Percentiles rank a stretch among this genome's conserved stretches.
phyloP scores from a whole-genome alignment of 106 monocot genomes.

The Triglochin maritima region DNA sequence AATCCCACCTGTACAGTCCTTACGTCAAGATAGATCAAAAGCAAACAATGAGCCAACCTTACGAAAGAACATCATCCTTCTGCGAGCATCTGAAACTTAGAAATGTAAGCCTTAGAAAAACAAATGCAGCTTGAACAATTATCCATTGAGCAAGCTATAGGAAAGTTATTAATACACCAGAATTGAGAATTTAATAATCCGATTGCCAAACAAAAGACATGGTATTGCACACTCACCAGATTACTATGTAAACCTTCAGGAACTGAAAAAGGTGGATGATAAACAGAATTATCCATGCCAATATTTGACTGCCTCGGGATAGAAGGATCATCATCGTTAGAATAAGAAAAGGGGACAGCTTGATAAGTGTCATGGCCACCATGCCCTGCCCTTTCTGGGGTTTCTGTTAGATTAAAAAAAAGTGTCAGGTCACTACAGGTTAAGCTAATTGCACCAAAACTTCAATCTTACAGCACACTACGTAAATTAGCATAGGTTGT shows the following conservation, averaged over 20 bases:
- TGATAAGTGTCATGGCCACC: conserved; percentile 36
- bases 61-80: conserved; percentile 88
- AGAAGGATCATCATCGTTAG: conserved; percentile 7
- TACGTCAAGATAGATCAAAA: conserved; percentile 76
- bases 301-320: conserved; percentile 17
- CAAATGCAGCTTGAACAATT: conserved; percentile 40
- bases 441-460: background rate
- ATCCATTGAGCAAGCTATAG: conserved; percentile 40
- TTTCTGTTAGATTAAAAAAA: conserved; percentile 24
- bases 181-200: too few relatives aligned
- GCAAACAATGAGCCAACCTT: conserved; percentile 73
- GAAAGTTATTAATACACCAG: conserved; percentile 1
- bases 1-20: conserved; percentile 80
- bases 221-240: conserved; percentile 44
- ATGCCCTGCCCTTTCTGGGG: conserved; percentile 15
- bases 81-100: conserved; percentile 91
- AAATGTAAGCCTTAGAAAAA: conserved; percentile 76
- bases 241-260: conserved; percentile 54
- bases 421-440: too few relatives aligned
- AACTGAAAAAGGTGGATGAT: conserved; percentile 61
- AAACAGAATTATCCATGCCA: conserved; percentile 32
- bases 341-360: conserved; percentile 71
- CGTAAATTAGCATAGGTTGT: too few relatives aligned
- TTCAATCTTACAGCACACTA: background rate
- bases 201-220: conserved; percentile 1